phyloP scores from a whole-genome alignment of 2,329 filamentous ascomycete genomes.

The Epichloe amarillans region DNA sequence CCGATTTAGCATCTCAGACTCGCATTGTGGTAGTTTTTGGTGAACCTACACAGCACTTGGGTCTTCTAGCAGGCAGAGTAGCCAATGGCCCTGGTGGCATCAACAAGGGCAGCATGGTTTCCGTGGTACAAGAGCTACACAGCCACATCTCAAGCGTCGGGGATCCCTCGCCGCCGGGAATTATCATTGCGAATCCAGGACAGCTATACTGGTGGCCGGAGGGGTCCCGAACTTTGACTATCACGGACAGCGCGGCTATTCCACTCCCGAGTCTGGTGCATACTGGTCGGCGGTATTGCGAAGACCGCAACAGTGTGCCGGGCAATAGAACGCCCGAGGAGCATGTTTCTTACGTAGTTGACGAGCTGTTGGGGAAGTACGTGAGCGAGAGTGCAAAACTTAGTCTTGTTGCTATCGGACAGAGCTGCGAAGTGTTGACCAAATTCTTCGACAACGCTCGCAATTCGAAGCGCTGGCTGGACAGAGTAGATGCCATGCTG shows the following conservation, averaged over 20 bases:
- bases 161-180: conserved; percentile 32
- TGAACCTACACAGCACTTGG: conserved; percentile 58
- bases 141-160: conserved; percentile 19
- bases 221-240: conserved; percentile 44
- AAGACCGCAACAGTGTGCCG: conserved; percentile 45
- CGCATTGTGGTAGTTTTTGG: conserved; percentile 63
- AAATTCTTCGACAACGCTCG: conserved; percentile 43
- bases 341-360: conserved; percentile 57
- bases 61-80: conserved; percentile 58
- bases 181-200: conserved; percentile 68
- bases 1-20: not conserved
- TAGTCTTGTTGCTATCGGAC: conserved; percentile 59
- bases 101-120: conserved; percentile 54
- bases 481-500: conserved; percentile 33
- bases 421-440: conserved; percentile 46
- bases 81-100: conserved; percentile 52
- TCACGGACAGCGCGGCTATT: conserved; percentile 40
- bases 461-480: conserved; percentile 34
- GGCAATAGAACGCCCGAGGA: conserved; percentile 41
- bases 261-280: conserved; percentile 53
- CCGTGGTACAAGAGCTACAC: conserved; percentile 39
- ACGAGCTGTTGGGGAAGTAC: conserved; percentile 41
- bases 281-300: conserved; percentile 35
- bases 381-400: conserved; percentile 38
- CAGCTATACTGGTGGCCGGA: conserved; percentile 66